Evolutionary conservation across 345 rosid genomes (phyloP).

Genomic region (Eucalyptus victrix): DNA sequence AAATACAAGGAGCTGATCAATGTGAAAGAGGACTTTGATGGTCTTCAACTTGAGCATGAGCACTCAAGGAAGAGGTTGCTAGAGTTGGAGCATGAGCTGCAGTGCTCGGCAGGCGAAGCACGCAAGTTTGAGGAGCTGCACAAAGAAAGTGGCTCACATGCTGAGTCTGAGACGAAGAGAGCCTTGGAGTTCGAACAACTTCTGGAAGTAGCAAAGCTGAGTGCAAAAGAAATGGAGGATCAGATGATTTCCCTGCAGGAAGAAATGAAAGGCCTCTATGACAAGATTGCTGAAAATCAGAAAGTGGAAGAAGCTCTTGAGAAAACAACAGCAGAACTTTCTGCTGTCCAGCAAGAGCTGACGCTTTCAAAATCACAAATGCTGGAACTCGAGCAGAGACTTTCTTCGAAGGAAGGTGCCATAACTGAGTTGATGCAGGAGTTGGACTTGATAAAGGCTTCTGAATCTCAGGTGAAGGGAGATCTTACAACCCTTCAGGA

Average conservation of each 20-base stretch:
- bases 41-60: constrained; percentile 52
- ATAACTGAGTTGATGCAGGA: constrained; percentile 45
- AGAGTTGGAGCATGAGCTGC: constrained; percentile 57
- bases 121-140: constrained; percentile 79
- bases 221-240: constrained; percentile 56
- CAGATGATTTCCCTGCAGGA: constrained; percentile 44
- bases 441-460: constrained; percentile 47
- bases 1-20: constrained; percentile 64
- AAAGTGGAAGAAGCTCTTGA: constrained; percentile 65
- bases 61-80: constrained; percentile 50
- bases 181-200: constrained; percentile 71
- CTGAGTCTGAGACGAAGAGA: constrained; percentile 63
- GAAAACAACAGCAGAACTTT: constrained; percentile 45
- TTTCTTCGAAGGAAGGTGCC: constrained; percentile 55
- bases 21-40: constrained; percentile 69
- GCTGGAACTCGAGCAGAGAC: constrained; percentile 42
- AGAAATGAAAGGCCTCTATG: constrained; percentile 58
- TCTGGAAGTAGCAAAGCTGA: constrained; percentile 45
- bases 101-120: constrained; percentile 43
- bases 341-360: constrained; percentile 58
- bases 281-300: constrained; percentile 50
- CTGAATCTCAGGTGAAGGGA: constrained; percentile 56
- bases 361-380: constrained; percentile 44
- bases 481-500: constrained; percentile 41
- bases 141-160: constrained; percentile 58